Evolutionary conservation across 495 filamentous ascomycete genomes (phyloP), one percentile per base, ranked within the genome.

Genomic region (Neurospora terricola): DNA sequence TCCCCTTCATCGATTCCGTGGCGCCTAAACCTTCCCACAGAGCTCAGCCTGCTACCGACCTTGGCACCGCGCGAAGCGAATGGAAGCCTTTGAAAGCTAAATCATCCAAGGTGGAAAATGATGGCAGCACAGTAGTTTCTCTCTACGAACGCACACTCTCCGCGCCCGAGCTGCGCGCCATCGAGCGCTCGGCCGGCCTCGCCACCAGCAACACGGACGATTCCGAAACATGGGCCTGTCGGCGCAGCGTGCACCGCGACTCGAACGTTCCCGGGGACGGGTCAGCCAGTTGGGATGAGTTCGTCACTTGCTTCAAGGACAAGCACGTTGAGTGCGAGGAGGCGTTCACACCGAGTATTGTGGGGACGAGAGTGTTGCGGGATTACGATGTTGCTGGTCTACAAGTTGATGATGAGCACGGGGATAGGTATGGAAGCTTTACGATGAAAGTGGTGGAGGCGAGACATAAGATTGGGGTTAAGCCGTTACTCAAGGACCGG

Each of bases 291-390:
- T 92, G 87, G 85, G 80, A 73, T 1, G 93, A 95, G 74, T 94
- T 95, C 75, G 82, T 86, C 30, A 73, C 74, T 1, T 87, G 86
- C 40, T 81, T 94, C 75, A 85, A 88, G 74, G 80, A 84, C 14
- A 79, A 88, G 69, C 93, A 95, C 80, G 87, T 87, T 6, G 81
- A 87, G 80, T 85, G 91, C 74, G 93, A 96, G 81, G 85, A 81
- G 77, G 87, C 87, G 54, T 94, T 92, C 79, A 96, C 92, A 39
- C 91, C 91, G 16, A 86, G 85, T 71, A 87, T 93, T 9, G 82
- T 88, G n/a, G 84, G 83, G 23, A 85, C 87, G 30, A 82, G 86
- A 27, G 75, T 88, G 76, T 77, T 80, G 14, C 92, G 90, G 90
- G 78, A 85, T 38, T 82, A 81, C 76, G 72, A 75, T 45, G 76